Base-by-base conservation (phyloP, 345 rosid species). In the Conringia planisiliqua region DNA sequence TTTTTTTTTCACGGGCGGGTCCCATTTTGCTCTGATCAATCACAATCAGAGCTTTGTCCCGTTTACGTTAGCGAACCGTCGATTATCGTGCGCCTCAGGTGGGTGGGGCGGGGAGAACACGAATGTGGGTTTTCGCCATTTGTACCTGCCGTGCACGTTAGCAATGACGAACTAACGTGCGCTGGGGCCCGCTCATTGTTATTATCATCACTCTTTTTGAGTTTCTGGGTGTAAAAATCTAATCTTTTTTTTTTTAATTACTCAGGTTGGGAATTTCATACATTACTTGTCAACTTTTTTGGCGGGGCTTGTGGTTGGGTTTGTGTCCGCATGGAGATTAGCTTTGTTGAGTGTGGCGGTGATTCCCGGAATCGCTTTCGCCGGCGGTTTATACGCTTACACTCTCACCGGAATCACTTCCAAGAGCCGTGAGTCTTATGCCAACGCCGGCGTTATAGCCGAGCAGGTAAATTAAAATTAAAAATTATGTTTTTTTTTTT, bases 241-340 rank as follows among this genome's bases (percentile, higher is more conserved):
- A 33, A 9, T 22, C 12, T 40, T 11, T 48, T 9, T 24, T 3
- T 5, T 27, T 29, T n/a, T 13, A 10, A 13, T 44, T 18, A 18
- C 38, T 47, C 62, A 96, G 99, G 99, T 96, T 75, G 99, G 99
- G 10, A 96, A 96, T 68, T 96, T 96, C 66, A 92, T 96, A 46
- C 99, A 96, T 80, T 96, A 92, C 74, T 43, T 96, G 72, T 96
- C 99, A 20, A 96, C 99, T 17, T 96, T 96, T 79, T 82, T 96
- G 79, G 99, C 99, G 40, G 99, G 99, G 71, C 78, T 96, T 61
- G 99, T 96, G 64, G 99, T 96, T 72, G 99, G 99, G 50, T 96
- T 96, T 81, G 98, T 96, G 51, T 88, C 99, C 43, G 99, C 99
- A 82, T 96, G 99, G 99, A 87, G 82, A 86, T 79, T 96, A 70